Base-by-base conservation (phyloP, 2,329 filamentous ascomycete species). In the Grosmannia serpens region DNA sequence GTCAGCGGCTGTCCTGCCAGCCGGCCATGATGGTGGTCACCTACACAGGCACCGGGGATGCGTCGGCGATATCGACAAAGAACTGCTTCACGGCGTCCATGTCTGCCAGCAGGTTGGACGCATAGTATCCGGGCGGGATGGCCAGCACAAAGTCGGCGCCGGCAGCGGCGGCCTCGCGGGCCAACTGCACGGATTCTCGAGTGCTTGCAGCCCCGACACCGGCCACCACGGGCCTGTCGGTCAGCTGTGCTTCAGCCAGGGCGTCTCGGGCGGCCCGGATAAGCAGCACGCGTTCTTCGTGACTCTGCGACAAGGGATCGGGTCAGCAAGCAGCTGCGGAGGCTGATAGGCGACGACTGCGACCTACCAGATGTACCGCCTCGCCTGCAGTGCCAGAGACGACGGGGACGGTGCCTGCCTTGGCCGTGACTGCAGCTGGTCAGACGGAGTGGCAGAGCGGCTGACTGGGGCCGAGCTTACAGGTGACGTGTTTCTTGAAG, bases 211-310 rank as follows among this genome's bases (percentile, higher is more conserved):
- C 75, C 0, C 71, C 74, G 26, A 76, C 72, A 6, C 76, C 75
- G 4, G 75, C 75, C 2, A 77, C 71, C 3, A 77, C 68, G 0
- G 75, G 76, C 50, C 74, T 74, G 17, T 70, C 59, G 0, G 68
- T 63, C 2, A 70, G 64, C 1, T 67, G 62, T 0, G 70, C 47
- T 15, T 46, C 51, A 35, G 58, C 59, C 1, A 62, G 52, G 1
- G 47, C 54, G 2, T 22, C 29, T 3, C 59, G 55, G 13, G 59
- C 56, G 5, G 53, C 38, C 20, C 50, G 7, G 15, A 62, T 52
- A 17, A 62, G 51, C 47, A 44, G 53, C 1, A 27, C 29, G 17
- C 59, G 56, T n/a, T 62, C 61, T 5, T 61, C 59, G 7, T 50
- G 59, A 6, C 41, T 57, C n/a, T n/a, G n/a, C n/a, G n/a, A n/a